Percentiles rank a stretch among this genome's conserved stretches.
phyloP scores from a whole-genome alignment of 306 rosid genomes.

The Morella rubra region DNA sequence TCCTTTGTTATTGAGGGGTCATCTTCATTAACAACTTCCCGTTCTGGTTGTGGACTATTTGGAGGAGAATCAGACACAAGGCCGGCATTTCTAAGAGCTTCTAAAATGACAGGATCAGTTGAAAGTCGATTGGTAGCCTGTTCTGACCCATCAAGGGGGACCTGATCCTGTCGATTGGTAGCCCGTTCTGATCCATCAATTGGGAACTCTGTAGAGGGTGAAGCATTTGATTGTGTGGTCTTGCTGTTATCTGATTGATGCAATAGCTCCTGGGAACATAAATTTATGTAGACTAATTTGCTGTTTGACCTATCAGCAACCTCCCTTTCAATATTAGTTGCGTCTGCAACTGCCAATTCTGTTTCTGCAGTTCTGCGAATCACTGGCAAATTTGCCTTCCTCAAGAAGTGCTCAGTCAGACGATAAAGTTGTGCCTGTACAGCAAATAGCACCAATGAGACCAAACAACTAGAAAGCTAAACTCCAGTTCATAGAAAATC shows the following conservation, averaged over 20 bases:
- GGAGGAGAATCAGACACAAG: conserved; percentile 89
- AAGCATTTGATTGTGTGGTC: conserved; percentile 37
- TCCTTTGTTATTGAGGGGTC: conserved; percentile 32
- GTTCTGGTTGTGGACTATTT: conserved; percentile 56
- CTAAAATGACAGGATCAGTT: conserved; percentile 57
- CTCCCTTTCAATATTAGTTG: conserved; percentile 81
- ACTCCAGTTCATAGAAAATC: conserved; percentile 16
- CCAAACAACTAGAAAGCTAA: conserved; percentile 16
- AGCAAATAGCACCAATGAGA: conserved; percentile 15
- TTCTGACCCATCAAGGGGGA: conserved; percentile 41
- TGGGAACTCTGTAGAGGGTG: conserved; percentile 32
- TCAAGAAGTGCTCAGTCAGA: conserved; percentile 79
- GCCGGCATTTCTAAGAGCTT: conserved; percentile 88
- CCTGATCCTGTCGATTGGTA: conserved; percentile 27
- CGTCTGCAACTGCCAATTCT: conserved; percentile 96
- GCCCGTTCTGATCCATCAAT: conserved; percentile 44
- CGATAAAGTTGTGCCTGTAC: conserved; percentile 85
- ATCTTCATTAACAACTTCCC: conserved; percentile 40
- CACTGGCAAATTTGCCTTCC: conserved; percentile 59
- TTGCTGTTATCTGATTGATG: conserved; percentile 55
- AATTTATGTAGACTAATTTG: conserved; percentile 83
- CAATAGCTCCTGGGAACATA: conserved; percentile 77
- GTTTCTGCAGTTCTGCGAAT: conserved; percentile 79
- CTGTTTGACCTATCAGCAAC: conserved; percentile 84
- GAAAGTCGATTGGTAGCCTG: conserved; percentile 38